Conservation (phyloP, 371 early-diverging fungal genomes). For the Basidiobolus heterosporus region DNA sequence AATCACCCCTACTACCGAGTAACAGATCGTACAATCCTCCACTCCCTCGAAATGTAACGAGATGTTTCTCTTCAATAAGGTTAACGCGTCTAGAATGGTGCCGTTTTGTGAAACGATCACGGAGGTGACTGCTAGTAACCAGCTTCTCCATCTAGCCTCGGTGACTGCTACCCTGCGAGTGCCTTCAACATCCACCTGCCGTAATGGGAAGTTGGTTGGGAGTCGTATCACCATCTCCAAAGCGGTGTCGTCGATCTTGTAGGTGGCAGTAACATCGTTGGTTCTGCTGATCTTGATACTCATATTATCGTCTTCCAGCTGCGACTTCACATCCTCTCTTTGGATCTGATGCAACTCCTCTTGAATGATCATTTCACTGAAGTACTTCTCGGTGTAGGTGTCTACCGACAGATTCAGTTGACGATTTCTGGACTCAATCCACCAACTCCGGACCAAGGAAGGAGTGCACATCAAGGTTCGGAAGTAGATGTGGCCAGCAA, state of each 20-base stretch:
- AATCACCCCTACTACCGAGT: conserved; percentile 74
- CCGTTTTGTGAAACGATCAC: conserved; percentile 67
- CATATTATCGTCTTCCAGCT: conserved; percentile 35
- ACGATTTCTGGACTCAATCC: conserved; percentile 63
- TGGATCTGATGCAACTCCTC: conserved; percentile 36
- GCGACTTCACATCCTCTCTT: conserved; percentile 23
- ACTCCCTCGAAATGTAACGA: conserved; percentile 82
- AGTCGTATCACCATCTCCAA: conserved; percentile 71
- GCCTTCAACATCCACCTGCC: conserved; percentile 64
- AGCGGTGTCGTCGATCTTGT: conserved; percentile 68
- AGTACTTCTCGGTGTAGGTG: conserved; percentile 53
- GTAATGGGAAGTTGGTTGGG: conserved; percentile 65
- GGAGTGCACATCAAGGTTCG: conserved; percentile 43
- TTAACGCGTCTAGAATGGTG: conserved; percentile 60
- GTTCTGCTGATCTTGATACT: conserved; percentile 42
- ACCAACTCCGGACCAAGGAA: conserved; percentile 64
- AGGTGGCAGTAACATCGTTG: conserved; percentile 58
- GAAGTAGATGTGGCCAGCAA: conserved; percentile 60
- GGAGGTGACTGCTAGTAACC: conserved; percentile 65
- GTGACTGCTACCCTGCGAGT: conserved; percentile 63
- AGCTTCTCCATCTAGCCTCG: conserved; percentile 76
- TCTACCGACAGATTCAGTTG: conserved; percentile 34
- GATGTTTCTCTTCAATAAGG: conserved; percentile 63
- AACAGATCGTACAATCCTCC: conserved; percentile 92
- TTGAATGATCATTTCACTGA: conserved; percentile 45